Evolutionary conservation across 1,139 yeast species (phyloP).

Genomic region (Taphrina pruni): DNA sequence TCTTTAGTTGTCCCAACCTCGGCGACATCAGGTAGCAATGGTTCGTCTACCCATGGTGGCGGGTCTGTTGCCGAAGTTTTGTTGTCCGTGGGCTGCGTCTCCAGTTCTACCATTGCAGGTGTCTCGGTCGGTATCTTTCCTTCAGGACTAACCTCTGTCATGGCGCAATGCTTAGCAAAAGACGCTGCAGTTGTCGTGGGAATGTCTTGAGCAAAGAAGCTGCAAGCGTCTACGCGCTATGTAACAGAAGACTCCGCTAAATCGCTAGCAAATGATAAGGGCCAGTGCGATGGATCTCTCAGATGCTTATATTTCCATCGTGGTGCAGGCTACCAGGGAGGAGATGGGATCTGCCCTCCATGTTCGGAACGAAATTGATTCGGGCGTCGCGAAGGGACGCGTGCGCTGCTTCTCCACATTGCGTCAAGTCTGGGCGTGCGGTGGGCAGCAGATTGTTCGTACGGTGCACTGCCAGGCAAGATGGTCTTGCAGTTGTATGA

Average conservation of each 20-base stretch:
- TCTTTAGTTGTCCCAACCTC: background rate
- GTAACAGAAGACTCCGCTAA: too few relatives aligned
- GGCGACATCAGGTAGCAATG: conserved; percentile 9
- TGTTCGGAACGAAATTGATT: conserved; percentile 11
- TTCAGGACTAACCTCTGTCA: conserved; percentile 1
- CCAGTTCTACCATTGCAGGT: background rate
- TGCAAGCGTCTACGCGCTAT: too few relatives aligned
- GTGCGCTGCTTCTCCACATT: conserved; percentile 8
- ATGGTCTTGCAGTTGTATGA: too few relatives aligned
- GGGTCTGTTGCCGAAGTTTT: background rate
- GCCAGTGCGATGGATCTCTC: too few relatives aligned
- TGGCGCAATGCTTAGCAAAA: background rate
- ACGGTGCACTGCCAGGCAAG: too few relatives aligned
- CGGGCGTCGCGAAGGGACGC: conserved; percentile 3
- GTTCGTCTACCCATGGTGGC: conserved; percentile 7
- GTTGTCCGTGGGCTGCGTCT: background rate
- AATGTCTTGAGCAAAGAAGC: too few relatives aligned
- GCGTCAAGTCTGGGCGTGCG: background rate
- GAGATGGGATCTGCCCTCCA: conserved; percentile 14
- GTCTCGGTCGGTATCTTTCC: background rate
- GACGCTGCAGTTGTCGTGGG: too few relatives aligned
- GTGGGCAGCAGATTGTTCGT: too few relatives aligned
- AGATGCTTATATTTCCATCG: too few relatives aligned
- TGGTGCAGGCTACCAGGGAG: background rate
- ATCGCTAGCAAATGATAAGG: too few relatives aligned